Evolutionary conservation across 805 yeast genomes (phyloP).

Genomic region (Candida insectorum): DNA sequence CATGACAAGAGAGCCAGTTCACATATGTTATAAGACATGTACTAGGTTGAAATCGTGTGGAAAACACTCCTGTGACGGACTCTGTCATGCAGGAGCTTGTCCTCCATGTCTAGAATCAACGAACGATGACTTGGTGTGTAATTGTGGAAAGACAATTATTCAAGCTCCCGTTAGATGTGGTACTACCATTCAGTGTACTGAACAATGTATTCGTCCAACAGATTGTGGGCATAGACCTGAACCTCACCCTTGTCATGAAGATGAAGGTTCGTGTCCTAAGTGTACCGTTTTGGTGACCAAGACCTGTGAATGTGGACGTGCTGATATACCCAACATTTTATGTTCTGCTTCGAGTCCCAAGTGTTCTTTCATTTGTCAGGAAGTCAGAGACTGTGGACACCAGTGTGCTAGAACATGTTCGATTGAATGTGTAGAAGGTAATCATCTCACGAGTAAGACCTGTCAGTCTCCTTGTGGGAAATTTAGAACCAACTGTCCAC

Average conservation of each 20-base stretch:
- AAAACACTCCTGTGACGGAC: slow-evolving; percentile 59
- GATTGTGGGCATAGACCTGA: slow-evolving; percentile 71
- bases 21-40: slow-evolving; percentile 69
- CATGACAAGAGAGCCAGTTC: slow-evolving; percentile 65
- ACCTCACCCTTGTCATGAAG: slow-evolving; percentile 73
- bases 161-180: slow-evolving; percentile 88
- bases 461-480: slow-evolving; percentile 63
- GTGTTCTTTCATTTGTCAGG: slow-evolving; percentile 47
- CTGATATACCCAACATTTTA: slow-evolving; percentile 55
- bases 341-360: slow-evolving; percentile 69
- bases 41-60: slow-evolving; percentile 59
- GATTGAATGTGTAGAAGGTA: slow-evolving; percentile 52
- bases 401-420: slow-evolving; percentile 58
- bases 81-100: slow-evolving; percentile 80
- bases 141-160: slow-evolving; percentile 75
- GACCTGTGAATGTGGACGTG: slow-evolving; percentile 59
- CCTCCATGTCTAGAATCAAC: slow-evolving; percentile 77
- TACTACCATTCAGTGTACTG: slow-evolving; percentile 56
- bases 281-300: slow-evolving; percentile 62
- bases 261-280: slow-evolving; percentile 58
- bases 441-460: slow-evolving; percentile 43
- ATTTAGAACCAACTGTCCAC: slow-evolving; percentile 58
- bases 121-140: slow-evolving; percentile 74
- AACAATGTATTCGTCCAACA: slow-evolving; percentile 57
- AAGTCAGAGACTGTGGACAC: slow-evolving; percentile 37